phyloP scores from a whole-genome alignment of 1,284 basidiomycete species.

The Termitomyces sp. region DNA sequence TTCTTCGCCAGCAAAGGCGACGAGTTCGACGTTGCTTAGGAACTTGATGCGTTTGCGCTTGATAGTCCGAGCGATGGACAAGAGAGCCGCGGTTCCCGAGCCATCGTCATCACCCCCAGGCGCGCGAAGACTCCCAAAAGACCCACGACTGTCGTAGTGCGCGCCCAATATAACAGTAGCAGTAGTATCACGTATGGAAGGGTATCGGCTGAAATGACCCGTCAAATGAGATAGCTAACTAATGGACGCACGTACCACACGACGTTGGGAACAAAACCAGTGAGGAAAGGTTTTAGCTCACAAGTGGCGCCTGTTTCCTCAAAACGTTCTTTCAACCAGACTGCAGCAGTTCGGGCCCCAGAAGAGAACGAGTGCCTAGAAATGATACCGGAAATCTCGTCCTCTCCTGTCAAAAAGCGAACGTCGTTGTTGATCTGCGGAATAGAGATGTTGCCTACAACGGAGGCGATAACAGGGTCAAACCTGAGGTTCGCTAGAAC shows the following conservation, averaged over 20 bases:
- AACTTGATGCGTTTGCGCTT: constrained; percentile 56
- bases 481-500: constrained; percentile 50
- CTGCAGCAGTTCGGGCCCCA: constrained; percentile 65
- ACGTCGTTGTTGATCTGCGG: constrained; percentile 65
- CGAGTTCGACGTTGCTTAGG: constrained; percentile 63
- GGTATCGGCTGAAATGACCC: constrained; percentile 42
- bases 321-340: constrained; percentile 70
- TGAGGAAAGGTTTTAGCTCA: constrained; percentile 56
- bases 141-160: constrained; percentile 85
- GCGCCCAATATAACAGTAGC: constrained; percentile 69
- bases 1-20: constrained; percentile 69
- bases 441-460: constrained; percentile 61
- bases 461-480: constrained; percentile 51
- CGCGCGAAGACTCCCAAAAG: constrained; percentile 71
- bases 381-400: constrained; percentile 54
- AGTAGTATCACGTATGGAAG: constrained; percentile 43
- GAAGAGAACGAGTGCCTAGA: constrained; percentile 75
- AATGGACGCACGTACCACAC: constrained; percentile 50
- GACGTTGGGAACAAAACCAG: constrained; percentile 79
- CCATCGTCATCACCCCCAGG: constrained; percentile 80
- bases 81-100: constrained; percentile 67
- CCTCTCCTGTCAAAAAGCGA: constrained; percentile 80
- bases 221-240: constrained; percentile 1
- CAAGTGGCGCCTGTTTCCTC: constrained; percentile 73
- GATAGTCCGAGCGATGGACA: constrained; percentile 75